phyloP scores from a whole-genome alignment of 2,329 filamentous ascomycete species.

The Thelonectria discophora region DNA sequence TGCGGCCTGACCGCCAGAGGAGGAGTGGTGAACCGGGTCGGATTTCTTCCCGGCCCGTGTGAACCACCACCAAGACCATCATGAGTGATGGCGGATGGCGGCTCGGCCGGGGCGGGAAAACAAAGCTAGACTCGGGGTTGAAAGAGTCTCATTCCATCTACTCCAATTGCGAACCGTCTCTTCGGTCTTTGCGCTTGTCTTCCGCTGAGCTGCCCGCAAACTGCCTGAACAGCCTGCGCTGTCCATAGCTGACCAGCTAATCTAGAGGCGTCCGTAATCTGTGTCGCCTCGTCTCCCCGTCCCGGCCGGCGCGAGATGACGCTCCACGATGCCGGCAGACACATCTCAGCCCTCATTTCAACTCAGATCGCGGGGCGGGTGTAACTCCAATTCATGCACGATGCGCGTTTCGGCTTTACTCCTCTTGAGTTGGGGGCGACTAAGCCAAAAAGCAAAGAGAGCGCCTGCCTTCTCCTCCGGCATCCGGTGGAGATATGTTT shows the following conservation, averaged over 20 bases:
- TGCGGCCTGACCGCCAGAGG: not conserved
- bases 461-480: too few relatives aligned
- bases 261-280: too few relatives aligned
- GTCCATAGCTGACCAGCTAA: too few relatives aligned
- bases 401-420: not conserved
- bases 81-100: not conserved
- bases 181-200: conserved; percentile 16
- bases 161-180: conserved; percentile 9
- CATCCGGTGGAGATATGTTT: conserved; percentile 24
- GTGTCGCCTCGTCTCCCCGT: too few relatives aligned
- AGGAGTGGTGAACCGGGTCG: too few relatives aligned
- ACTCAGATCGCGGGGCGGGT: not conserved
- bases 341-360: conserved; percentile 12
- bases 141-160: conserved; percentile 2
- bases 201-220: conserved; percentile 13
- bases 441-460: not conserved
- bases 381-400: conserved; percentile 5
- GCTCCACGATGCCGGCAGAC: conserved; percentile 14
- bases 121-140: not conserved
- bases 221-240: too few relatives aligned
- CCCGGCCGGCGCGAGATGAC: conserved; percentile 8
- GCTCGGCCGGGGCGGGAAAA: not conserved
- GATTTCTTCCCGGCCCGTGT: conserved; percentile 23
- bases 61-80: conserved; percentile 3
- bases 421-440: not conserved